A percentile compares a stretch with the other conserved stretches of the same genome.
Evolutionary conservation across 306 rosid species (phyloP).

Genomic region (Alnus rubra): DNA sequence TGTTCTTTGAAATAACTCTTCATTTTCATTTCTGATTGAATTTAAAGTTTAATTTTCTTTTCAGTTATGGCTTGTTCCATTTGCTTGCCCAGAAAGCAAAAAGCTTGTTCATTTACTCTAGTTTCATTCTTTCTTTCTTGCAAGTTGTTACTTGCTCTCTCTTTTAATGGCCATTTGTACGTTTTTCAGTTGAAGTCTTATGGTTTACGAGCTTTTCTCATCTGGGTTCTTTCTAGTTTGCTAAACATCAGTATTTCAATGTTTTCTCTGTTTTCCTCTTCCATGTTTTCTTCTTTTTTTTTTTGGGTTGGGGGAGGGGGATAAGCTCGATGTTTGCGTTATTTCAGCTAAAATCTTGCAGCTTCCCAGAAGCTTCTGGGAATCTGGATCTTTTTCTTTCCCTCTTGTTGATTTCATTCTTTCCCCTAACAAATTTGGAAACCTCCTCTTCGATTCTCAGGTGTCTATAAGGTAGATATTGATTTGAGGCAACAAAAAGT

Average conservation of each 20-base stretch:
- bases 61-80: background rate
- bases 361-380: background rate
- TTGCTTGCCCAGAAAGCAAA: background rate
- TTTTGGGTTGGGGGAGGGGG: too few relatives aligned
- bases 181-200: background rate
- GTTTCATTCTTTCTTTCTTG: background rate
- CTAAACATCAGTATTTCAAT: background rate
- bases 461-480: constrained; percentile 56
- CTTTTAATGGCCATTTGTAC: background rate
- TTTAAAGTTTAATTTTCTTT: background rate
- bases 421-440: background rate
- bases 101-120: background rate
- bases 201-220: background rate
- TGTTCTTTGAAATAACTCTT: background rate
- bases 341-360: background rate
- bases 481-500: constrained; percentile 72
- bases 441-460: constrained; percentile 36
- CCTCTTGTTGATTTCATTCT: background rate
- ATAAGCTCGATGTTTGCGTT: too few relatives aligned
- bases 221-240: background rate
- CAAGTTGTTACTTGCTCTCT: background rate
- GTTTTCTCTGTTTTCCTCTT: background rate
- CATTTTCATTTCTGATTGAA: constrained; percentile 1
- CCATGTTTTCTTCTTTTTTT: background rate
- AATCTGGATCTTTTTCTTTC: background rate